A percentile compares a stretch with the other conserved stretches of the same genome.
Conservation (phyloP, 2,329 filamentous ascomycete genomes). For the Metarhizium brunneum region DNA sequence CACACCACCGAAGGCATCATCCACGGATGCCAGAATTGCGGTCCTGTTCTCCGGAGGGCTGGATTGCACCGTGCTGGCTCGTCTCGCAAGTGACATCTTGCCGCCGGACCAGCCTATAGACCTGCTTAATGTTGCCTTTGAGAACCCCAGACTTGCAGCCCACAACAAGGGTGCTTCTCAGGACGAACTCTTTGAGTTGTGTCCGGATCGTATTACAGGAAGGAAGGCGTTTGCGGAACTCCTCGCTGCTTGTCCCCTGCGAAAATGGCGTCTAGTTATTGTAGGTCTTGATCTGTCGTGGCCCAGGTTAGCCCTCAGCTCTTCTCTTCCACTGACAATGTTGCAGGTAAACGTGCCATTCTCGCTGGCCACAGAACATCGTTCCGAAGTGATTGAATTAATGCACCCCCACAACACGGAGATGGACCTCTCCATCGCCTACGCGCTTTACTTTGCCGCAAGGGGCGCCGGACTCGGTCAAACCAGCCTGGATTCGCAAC, state of each 20-base stretch:
- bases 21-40: conserved; percentile 49
- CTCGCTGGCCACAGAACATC: conserved; percentile 59
- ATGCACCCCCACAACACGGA: conserved; percentile 95
- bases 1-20: conserved; percentile 32
- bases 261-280: conserved; percentile 75
- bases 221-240: conserved; percentile 74
- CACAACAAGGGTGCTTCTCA: conserved; percentile 30
- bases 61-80: conserved; percentile 82
- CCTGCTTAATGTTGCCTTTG: conserved; percentile 90
- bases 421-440: conserved; percentile 95
- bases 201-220: conserved; percentile 84
- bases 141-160: conserved; percentile 71
- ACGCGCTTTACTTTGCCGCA: conserved; percentile 90
- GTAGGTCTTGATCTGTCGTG: conserved; percentile 28
- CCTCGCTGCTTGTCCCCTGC: conserved; percentile 52
- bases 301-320: no score
- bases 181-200: conserved; percentile 60
- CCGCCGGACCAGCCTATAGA: conserved; percentile 64
- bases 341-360: conserved; percentile 71
- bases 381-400: conserved; percentile 59
- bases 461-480: conserved; percentile 53
- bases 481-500: conserved; percentile 15
- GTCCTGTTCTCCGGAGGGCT: conserved; percentile 90
- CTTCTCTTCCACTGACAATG: background rate
- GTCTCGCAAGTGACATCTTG: conserved; percentile 68